These are phyloP conservation scores for Colletotrichum higginsianum DNA, from an alignment of 2,329 filamentous ascomycete species.

Conservation along the genomic window DNA sequence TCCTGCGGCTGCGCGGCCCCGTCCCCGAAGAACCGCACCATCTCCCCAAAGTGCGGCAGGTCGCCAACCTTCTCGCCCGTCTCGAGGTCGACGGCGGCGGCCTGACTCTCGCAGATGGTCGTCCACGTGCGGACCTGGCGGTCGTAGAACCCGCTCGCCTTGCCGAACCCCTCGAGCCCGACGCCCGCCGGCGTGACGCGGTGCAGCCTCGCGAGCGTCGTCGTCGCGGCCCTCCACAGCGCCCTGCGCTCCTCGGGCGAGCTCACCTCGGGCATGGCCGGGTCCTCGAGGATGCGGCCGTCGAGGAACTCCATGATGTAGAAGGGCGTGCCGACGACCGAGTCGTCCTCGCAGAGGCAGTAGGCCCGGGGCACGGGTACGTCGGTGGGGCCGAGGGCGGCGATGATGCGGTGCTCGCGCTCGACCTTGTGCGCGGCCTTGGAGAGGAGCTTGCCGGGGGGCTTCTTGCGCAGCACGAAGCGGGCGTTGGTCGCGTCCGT, in stretches of 20 bases:
- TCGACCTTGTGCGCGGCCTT: slow-evolving; percentile 97
- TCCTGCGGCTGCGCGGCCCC: slow-evolving; percentile 81
- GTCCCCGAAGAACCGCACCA: slow-evolving; percentile 84
- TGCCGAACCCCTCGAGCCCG: slow-evolving; percentile 82
- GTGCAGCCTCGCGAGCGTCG: slow-evolving; percentile 89
- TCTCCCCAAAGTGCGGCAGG: slow-evolving; percentile 86
- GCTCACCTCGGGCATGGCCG: slow-evolving; percentile 80
- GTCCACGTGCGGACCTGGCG: slow-evolving; percentile 89
- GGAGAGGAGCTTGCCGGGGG: slow-evolving; percentile 92
- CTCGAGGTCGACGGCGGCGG: slow-evolving; percentile 81
- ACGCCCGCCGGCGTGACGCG: slow-evolving; percentile 76
- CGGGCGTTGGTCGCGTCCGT: slow-evolving; percentile 78
- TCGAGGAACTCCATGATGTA: slow-evolving; percentile 98
- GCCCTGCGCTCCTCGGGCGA: slow-evolving; percentile 77
- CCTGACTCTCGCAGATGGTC: slow-evolving; percentile 84
- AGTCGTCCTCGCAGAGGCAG: slow-evolving; percentile 86
- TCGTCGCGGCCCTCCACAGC: slow-evolving; percentile 90
- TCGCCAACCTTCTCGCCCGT: slow-evolving; percentile 82
- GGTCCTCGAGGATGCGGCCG: slow-evolving; percentile 93
- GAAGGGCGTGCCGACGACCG: slow-evolving; percentile 89
- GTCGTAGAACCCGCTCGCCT: slow-evolving; percentile 82
- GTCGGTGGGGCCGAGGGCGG: slow-evolving; percentile 82
- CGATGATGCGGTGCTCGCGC: slow-evolving; percentile 92
- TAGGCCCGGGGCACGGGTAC: slow-evolving; percentile 90
- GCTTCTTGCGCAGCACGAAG: slow-evolving; percentile 97